Base-by-base conservation (phyloP, 106 monocot genomes). In the Amphibolis antarctica region DNA sequence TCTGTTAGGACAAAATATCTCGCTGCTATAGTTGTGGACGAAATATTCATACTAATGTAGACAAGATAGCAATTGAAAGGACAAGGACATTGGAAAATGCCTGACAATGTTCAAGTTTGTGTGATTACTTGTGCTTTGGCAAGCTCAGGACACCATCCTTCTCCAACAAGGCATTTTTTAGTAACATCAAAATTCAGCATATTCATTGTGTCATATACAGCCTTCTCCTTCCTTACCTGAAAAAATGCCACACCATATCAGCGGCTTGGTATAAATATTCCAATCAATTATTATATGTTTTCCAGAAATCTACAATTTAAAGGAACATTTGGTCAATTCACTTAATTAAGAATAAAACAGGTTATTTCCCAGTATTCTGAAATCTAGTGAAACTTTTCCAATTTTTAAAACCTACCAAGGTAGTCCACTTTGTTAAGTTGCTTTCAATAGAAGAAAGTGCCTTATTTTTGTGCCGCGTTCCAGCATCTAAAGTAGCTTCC, bases 131-230 rank as follows among this genome's bases (percentile, higher is more conserved):
- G 82, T 59, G 80, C 61, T 73, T 78, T 91, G 22, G 90, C 84
- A 82, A 85, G 82, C 46, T 75, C 68, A 65, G 96, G 96, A 65
- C 84, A 98, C 96, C 96, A 98, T 72, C 96, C 96, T 67, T 98
- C 90, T 29, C 90, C 96, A 77, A 98, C 90, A 70, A 98, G 90
- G 52, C 96, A 90, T 75, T 98, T 98, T 69, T 90, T 98, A 44
- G 96, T 98, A 55, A 98, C 90, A 79, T 98, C 96, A 72, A 98
- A 90, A 67, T 87, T 91, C 55, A 98, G 90, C 90, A 85, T 91
- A 73, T 98, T 98, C 69, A 98, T 66, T 64, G 90, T 91, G 65
- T 90, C 96, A 71, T 91, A 89, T 19, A 98, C 87, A 75, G 86
- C 86, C 68, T 98, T 98, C 81, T 98, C 96, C 63, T 79, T 98